These are phyloP conservation scores for Dryas octopetala DNA, from an alignment of 306 rosid species.

Conservation along the genomic window DNA sequence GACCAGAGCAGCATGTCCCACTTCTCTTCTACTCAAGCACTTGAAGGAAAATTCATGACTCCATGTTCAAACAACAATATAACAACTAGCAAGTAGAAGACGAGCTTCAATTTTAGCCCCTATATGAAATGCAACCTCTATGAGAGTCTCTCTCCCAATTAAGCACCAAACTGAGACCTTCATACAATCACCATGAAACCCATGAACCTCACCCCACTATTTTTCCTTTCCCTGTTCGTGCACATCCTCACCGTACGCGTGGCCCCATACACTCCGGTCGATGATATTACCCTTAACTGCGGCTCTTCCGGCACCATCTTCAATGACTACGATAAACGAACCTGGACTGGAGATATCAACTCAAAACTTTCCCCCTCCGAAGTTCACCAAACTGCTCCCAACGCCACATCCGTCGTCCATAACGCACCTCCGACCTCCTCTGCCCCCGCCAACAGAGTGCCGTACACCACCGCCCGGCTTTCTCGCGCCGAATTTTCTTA, in stretches of 20 bases:
- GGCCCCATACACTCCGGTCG: background rate
- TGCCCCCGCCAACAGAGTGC: background rate
- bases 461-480: slow-evolving; percentile 21
- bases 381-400: background rate
- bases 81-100: too few relatives aligned
- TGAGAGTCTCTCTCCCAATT: background rate
- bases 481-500: slow-evolving; percentile 45
- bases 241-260: background rate
- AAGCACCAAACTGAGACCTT: background rate
- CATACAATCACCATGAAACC: background rate
- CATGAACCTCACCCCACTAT: background rate
- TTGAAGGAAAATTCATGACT: too few relatives aligned
- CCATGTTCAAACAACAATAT: too few relatives aligned
- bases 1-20: too few relatives aligned
- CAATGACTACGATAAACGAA: background rate
- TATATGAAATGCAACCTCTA: too few relatives aligned
- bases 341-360: slow-evolving; percentile 25
- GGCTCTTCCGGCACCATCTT: background rate
- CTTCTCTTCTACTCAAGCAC: too few relatives aligned
- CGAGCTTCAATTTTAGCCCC: too few relatives aligned
- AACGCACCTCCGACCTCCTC: background rate
- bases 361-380: slow-evolving; percentile 13
- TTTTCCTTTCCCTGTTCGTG: background rate
- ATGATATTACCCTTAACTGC: slow-evolving; percentile 20
- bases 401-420: background rate